A percentile compares a stretch with the other conserved stretches of the same genome.
phyloP scores from a whole-genome alignment of 345 rosid genomes.

The Camelina neglecta region DNA sequence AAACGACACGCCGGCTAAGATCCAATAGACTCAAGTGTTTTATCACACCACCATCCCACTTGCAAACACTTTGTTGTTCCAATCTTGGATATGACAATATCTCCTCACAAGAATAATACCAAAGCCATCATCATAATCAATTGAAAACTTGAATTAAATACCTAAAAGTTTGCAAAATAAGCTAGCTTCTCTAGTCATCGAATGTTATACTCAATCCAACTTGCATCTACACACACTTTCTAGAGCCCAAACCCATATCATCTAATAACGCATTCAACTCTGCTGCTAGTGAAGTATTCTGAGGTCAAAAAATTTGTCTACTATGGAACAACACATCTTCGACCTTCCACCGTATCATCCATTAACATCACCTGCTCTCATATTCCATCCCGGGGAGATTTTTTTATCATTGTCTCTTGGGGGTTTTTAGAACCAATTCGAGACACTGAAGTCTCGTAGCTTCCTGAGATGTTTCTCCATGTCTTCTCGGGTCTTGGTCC shows the following conservation, averaged over 20 bases:
- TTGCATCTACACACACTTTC: neutral
- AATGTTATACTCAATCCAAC: constrained; percentile 9
- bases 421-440: constrained; percentile 75
- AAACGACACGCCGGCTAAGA: constrained; percentile 18
- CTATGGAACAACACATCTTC: constrained; percentile 23
- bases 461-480: constrained; percentile 95
- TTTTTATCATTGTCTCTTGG: neutral
- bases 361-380: neutral
- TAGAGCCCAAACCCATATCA: neutral
- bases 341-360: constrained; percentile 10
- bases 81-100: neutral
- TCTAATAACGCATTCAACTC: constrained; percentile 9
- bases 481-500: constrained; percentile 72
- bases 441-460: constrained; percentile 76
- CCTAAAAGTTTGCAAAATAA: neutral
- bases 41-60: constrained; percentile 45
- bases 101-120: neutral
- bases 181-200: constrained; percentile 28
- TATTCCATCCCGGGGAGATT: neutral
- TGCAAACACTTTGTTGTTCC: constrained; percentile 48
- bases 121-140: neutral
- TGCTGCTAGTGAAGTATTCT: constrained; percentile 19
- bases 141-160: neutral
- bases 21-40: neutral
- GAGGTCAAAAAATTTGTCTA: constrained; percentile 18